phyloP scores from a whole-genome alignment of 441 rosid genomes.

The Sinapis alba region DNA sequence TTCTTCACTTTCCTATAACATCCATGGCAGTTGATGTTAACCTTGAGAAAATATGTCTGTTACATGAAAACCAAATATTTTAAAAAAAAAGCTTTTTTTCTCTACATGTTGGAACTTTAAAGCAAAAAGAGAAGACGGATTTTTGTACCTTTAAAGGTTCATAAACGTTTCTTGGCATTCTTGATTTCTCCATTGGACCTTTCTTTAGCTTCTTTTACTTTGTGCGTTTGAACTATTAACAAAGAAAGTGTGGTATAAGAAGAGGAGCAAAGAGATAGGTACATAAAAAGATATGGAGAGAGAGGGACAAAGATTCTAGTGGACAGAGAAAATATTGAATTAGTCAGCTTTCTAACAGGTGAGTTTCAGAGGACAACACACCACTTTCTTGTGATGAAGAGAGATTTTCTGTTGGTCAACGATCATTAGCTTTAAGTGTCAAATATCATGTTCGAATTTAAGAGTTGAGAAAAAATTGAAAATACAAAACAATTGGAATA shows the following conservation, averaged over 20 bases:
- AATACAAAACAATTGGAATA: background rate
- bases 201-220: constrained; percentile 13
- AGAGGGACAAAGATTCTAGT: constrained; percentile 39
- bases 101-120: background rate
- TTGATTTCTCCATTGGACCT: constrained; percentile 14
- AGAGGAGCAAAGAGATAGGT: constrained; percentile 13
- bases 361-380: constrained; percentile 29
- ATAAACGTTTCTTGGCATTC: constrained; percentile 46
- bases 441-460: constrained; percentile 21
- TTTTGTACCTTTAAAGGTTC: constrained; percentile 43
- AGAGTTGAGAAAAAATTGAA: background rate
- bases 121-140: constrained; percentile 1
- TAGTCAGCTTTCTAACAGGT: constrained; percentile 37
- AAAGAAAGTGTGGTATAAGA: constrained; percentile 16
- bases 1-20: constrained; percentile 72
- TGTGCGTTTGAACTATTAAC: constrained; percentile 6
- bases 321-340: constrained; percentile 27
- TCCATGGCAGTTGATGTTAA: constrained; percentile 76
- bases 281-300: constrained; percentile 35
- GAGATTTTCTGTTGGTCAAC: constrained; percentile 37
- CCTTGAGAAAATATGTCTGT: constrained; percentile 69
- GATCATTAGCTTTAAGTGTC: constrained; percentile 27
- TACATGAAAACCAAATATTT: constrained; percentile 3
- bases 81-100: background rate
- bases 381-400: constrained; percentile 38